Base-by-base conservation (phyloP, 768 basidiomycete species). In the Psilocybe cubensis region DNA sequence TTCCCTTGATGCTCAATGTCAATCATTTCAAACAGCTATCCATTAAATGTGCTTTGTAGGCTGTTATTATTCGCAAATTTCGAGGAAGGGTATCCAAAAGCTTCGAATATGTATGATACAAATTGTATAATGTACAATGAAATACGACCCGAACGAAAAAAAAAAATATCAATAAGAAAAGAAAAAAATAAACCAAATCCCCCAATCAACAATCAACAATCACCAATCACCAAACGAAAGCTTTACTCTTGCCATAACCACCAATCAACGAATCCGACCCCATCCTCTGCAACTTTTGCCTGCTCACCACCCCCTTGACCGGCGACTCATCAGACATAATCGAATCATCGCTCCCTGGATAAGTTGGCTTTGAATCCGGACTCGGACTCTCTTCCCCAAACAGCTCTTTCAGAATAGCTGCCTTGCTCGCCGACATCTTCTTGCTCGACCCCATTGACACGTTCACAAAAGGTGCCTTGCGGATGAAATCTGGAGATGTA, bases 401-500 rank as follows among this genome's bases (percentile, higher is more conserved):
- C 24, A 61, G 40, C 29, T 61, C 60, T 18, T 52, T 51, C 40
- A 51, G 42, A 18, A 58, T 42, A 18, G 56, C 25, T 43, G 47
- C 24, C n/a, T 49, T 8, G n/a, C 28, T 56, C 17, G 42, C 29
- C 27, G 61, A 55, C 0, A 31, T 20, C 28, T 25, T 33, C 24
- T 42, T 51, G n/a, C n/a, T n/a, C n/a, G n/a, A n/a, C n/a, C n/a
- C n/a, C n/a, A n/a, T n/a, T n/a, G n/a, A n/a, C n/a, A n/a, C n/a
- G n/a, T n/a, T n/a, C n/a, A n/a, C n/a, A n/a, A n/a, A n/a, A n/a
- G n/a, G n/a, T 29, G 35, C 14, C 17, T 50, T 29, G 49, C 56
- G 54, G 28, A 45, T 47, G 45, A 81, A 70, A 20, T 75, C 78
- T 5, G 88, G 87, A 7, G 88, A 91, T 35, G 84, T 81, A 28